A percentile compares a stretch with the other conserved stretches of the same genome.
Conservation (phyloP, 345 rosid species). For the Pelargonium nanum region DNA sequence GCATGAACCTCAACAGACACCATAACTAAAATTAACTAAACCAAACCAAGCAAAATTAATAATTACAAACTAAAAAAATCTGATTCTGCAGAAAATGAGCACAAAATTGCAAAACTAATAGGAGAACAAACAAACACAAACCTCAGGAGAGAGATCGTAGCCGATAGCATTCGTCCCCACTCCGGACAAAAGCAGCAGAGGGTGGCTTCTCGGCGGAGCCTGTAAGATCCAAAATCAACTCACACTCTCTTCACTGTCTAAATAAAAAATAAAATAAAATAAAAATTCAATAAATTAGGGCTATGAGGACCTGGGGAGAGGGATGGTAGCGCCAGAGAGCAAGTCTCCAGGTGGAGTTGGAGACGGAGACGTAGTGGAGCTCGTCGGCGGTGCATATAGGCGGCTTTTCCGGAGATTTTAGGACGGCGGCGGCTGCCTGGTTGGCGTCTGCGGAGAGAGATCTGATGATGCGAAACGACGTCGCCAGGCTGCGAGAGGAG, state of each 20-base stretch:
- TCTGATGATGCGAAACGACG: not conserved
- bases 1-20: not conserved
- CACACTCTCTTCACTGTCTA: not conserved
- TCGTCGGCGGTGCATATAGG: conserved; percentile 45
- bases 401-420: conserved; percentile 16
- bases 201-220: conserved; percentile 63
- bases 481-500: not conserved
- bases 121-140: conserved; percentile 3
- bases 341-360: conserved; percentile 36
- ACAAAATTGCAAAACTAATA: not conserved
- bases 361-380: conserved; percentile 34
- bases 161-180: conserved; percentile 69
- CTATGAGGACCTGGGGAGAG: conserved; percentile 26
- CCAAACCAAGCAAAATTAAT: not conserved
- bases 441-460: not conserved
- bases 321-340: conserved; percentile 61
- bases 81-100: not conserved
- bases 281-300: not conserved
- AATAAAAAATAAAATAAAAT: not conserved
- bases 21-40: not conserved
- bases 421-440: conserved; percentile 24
- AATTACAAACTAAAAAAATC: too few relatives aligned
- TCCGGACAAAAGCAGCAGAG: conserved; percentile 63
- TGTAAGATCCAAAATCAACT: conserved; percentile 2
- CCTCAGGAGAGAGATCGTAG: conserved; percentile 73